These are phyloP conservation scores for Neoboletus brunneissimus DNA, from an alignment of 768 basidiomycete genomes.

Conservation along the genomic window DNA sequence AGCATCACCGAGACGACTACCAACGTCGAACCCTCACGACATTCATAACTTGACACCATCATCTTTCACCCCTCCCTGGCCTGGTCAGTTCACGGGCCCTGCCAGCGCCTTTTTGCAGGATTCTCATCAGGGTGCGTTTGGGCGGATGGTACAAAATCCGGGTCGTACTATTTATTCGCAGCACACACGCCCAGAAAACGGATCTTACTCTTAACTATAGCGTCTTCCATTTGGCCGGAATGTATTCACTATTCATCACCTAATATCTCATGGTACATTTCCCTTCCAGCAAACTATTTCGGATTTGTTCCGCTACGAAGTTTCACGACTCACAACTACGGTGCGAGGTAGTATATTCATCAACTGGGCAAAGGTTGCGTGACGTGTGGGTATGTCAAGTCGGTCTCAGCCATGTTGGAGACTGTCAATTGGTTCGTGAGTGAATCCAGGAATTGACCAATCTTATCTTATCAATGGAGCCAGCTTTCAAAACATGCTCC, in stretches of 20 bases:
- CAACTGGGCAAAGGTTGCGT: background rate
- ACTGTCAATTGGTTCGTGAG: background rate
- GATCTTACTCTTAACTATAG: slow-evolving; percentile 23
- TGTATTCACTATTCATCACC: slow-evolving; percentile 21
- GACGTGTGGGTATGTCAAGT: background rate
- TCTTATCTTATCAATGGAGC: slow-evolving; percentile 20
- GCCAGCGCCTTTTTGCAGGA: slow-evolving; percentile 50
- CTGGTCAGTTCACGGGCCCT: slow-evolving; percentile 46
- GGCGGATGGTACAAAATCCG: slow-evolving; percentile 43
- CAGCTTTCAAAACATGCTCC: background rate
- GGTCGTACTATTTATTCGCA: slow-evolving; percentile 68
- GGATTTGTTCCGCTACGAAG: background rate
- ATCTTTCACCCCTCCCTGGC: slow-evolving; percentile 27
- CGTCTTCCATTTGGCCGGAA: slow-evolving; percentile 10
- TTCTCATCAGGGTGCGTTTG: slow-evolving; percentile 38
- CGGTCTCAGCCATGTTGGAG: background rate
- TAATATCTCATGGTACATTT: slow-evolving; percentile 15
- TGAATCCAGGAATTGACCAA: background rate
- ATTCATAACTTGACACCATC: slow-evolving; percentile 19
- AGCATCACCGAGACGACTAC: slow-evolving; percentile 22
- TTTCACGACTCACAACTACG: background rate
- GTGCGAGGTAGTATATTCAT: slow-evolving; percentile 1
- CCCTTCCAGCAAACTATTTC: background rate
- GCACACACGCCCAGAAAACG: slow-evolving; percentile 37
- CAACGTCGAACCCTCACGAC: slow-evolving; percentile 20